These are phyloP conservation scores for Apium graveolens DNA, from an alignment of 129 eudicot species.

Conservation along the genomic window DNA sequence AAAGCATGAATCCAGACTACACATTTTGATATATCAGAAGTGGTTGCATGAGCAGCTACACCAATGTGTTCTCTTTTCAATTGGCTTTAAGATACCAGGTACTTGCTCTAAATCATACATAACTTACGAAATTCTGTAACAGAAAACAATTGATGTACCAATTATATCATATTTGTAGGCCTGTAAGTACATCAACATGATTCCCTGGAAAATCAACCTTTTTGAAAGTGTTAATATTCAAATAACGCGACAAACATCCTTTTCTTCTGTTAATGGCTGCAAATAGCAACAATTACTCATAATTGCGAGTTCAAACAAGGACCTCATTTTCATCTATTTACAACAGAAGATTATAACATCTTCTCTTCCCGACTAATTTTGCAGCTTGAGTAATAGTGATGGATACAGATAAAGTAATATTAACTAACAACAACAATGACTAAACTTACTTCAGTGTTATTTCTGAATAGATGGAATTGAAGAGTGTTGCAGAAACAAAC, in stretches of 20 bases:
- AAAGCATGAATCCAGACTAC: not conserved
- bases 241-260: not conserved
- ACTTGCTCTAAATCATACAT: conserved; percentile 31
- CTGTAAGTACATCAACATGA: conserved; percentile 71
- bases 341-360: conserved; percentile 49
- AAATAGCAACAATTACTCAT: not conserved
- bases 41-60: conserved; percentile 1
- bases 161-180: too few species aligned
- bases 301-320: not conserved
- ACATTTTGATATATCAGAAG: not conserved
- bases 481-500: too few species aligned
- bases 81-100: conserved; percentile 36
- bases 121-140: not conserved
- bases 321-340: conserved; percentile 62
- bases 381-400: not conserved
- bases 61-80: conserved; percentile 18
- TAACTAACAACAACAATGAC: too few species aligned
- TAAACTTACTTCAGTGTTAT: too few species aligned
- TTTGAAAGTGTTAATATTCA: not conserved
- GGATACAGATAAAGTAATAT: too few species aligned
- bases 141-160: not conserved
- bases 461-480: too few species aligned
- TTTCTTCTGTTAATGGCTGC: not conserved
- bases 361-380: conserved; percentile 20
- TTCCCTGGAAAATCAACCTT: conserved; percentile 75